phyloP scores from a whole-genome alignment of 352 stramenopile species.

The Plasmopara muralis region DNA sequence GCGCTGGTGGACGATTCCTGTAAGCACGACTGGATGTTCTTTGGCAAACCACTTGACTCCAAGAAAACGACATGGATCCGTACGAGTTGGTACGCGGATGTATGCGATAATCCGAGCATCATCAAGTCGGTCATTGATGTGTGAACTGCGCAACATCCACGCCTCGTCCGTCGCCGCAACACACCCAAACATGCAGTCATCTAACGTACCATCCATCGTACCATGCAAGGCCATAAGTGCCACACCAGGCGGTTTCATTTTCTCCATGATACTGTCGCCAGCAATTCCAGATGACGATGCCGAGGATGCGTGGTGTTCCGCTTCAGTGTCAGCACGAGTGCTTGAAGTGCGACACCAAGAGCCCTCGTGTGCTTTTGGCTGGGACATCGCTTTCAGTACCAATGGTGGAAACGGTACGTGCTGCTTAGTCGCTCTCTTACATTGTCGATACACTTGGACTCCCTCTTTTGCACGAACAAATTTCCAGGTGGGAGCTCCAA shows the following conservation, averaged over 20 bases:
- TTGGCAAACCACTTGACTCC: constrained; percentile 48
- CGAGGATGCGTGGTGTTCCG: constrained; percentile 1
- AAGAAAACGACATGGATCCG: constrained; percentile 41
- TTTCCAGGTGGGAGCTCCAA: constrained; percentile 31
- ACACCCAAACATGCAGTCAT: constrained; percentile 44
- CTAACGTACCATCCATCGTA: constrained; percentile 37
- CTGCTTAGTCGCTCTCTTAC: constrained; percentile 6
- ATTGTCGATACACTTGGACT: constrained; percentile 26
- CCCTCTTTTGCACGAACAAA: constrained; percentile 31
- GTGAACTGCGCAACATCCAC: constrained; percentile 39
- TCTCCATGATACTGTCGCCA: constrained; percentile 22
- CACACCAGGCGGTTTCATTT: constrained; percentile 20
- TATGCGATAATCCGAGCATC: constrained; percentile 29
- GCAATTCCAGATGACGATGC: constrained; percentile 10
- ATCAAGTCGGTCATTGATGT: constrained; percentile 44
- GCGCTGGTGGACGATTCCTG: constrained; percentile 28
- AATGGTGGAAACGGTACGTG: constrained; percentile 1
- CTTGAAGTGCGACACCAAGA: constrained; percentile 4
- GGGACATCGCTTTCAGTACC: constrained; percentile 5
- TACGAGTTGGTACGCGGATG: constrained; percentile 23
- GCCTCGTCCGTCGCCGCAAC: constrained; percentile 35
- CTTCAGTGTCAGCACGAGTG: neutral
- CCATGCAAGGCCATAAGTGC: constrained; percentile 38
- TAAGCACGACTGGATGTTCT: constrained; percentile 26
- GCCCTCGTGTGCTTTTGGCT: constrained; percentile 9